Evolutionary conservation across 129 eudicot genomes (phyloP).

Genomic region (Artemisia tridentata): DNA sequence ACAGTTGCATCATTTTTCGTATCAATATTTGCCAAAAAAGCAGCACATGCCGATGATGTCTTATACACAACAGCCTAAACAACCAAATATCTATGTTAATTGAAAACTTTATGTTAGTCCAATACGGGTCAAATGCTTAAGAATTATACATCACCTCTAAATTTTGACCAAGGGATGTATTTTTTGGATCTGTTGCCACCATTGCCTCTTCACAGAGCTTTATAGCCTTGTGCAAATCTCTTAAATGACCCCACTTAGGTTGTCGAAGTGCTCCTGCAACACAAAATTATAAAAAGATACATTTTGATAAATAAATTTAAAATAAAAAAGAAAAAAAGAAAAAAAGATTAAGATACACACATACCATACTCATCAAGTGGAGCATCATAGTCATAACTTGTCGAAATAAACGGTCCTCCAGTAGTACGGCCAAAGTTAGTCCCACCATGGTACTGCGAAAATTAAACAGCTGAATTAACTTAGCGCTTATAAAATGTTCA

Average conservation of each 20-base stretch:
- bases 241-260: slow-evolving; percentile 95
- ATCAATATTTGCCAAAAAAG: slow-evolving; percentile 78
- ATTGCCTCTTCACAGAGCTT: slow-evolving; percentile 91
- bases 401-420: slow-evolving; percentile 90
- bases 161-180: slow-evolving; percentile 69
- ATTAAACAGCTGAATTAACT: too few species aligned
- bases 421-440: slow-evolving; percentile 83
- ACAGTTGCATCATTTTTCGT: slow-evolving; percentile 67
- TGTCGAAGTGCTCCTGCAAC: slow-evolving; percentile 69
- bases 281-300: slow-evolving; percentile 9
- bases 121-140: not conserved
- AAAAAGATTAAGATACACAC: slow-evolving; percentile 18
- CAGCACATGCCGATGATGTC: slow-evolving; percentile 72
- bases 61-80: slow-evolving; percentile 79
- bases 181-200: slow-evolving; percentile 78
- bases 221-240: slow-evolving; percentile 84
- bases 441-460: slow-evolving; percentile 89
- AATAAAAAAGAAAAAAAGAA: too few species aligned
- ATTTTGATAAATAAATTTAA: too few species aligned
- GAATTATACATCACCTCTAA: slow-evolving; percentile 53
- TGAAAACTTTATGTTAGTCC: not conserved
- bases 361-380: slow-evolving; percentile 97
- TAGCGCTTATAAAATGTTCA: too few species aligned
- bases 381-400: slow-evolving; percentile 96
- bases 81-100: slow-evolving; percentile 15